Conservation (phyloP, 129 eudicot species). For the Saposhnikovia divaricata region DNA sequence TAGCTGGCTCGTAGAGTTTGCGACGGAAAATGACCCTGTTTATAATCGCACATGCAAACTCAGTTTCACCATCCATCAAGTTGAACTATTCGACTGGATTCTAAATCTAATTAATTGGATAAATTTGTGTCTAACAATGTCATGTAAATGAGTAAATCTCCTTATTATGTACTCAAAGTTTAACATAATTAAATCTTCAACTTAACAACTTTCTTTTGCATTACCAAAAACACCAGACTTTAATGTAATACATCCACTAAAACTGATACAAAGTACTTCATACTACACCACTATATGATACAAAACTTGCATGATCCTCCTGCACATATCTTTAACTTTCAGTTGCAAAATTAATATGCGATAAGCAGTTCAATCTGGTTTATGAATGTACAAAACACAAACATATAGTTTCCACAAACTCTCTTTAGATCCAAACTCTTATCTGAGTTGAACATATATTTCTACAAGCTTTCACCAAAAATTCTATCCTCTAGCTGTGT, state of each 20-base stretch:
- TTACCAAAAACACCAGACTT: background rate
- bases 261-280: background rate
- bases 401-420: background rate
- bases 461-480: background rate
- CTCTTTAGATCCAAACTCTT: background rate
- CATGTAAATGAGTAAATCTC: background rate
- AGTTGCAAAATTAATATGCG: background rate
- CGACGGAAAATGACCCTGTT: background rate
- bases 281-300: background rate
- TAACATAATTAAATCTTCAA: too few relatives aligned
- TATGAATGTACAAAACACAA: background rate
- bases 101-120: background rate
- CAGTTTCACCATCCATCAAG: background rate
- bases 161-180: background rate
- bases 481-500: background rate
- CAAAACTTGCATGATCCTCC: constrained; percentile 5
- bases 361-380: background rate
- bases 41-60: background rate
- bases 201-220: background rate
- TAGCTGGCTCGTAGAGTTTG: background rate
- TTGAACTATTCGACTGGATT: background rate
- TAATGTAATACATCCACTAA: background rate
- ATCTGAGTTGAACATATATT: background rate
- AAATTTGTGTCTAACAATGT: background rate
- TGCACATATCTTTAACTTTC: background rate